A percentile compares a stretch with the other conserved stretches of the same genome.
These are phyloP conservation scores for Pyronema domesticum DNA, from an alignment of 495 filamentous ascomycete genomes.

Conservation along the genomic window DNA sequence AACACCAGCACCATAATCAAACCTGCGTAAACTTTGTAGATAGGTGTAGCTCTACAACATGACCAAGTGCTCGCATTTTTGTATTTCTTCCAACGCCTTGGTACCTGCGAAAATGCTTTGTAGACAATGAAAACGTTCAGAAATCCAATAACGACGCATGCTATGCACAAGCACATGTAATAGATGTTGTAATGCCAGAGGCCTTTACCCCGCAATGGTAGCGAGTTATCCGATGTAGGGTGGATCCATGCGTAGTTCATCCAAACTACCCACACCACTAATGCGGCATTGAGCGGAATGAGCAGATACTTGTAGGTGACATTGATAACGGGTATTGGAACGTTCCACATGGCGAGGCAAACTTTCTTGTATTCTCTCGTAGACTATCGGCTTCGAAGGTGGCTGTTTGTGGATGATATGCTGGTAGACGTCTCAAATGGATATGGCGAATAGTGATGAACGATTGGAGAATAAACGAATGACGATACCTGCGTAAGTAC, in stretches of 20 bases:
- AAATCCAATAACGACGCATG: conserved; percentile 2
- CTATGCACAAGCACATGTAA: conserved; percentile 7
- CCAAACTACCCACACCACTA: conserved; percentile 9
- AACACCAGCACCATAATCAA: neutral
- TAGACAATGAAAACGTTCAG: conserved; percentile 9
- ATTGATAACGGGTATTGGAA: neutral
- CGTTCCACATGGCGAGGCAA: neutral
- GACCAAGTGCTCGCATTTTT: neutral
- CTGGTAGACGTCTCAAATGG: no score
- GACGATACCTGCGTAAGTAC: no score
- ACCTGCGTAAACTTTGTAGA: neutral
- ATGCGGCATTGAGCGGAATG: conserved; percentile 6
- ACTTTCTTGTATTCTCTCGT: no score
- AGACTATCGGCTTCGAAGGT: no score
- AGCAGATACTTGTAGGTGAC: conserved; percentile 5
- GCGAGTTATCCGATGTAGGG: conserved; percentile 9
- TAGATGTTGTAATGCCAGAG: conserved; percentile 3
- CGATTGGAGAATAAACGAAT: no score
- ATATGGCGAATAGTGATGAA: no score
- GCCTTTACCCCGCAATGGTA: conserved; percentile 9
- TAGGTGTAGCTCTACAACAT: neutral
- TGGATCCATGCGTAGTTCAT: conserved; percentile 16
- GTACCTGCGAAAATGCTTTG: neutral
- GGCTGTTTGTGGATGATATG: no score
- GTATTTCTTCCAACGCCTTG: neutral